These are phyloP conservation scores for Zygosaccharomyces sapae DNA, from an alignment of 1,139 yeast genomes.

Conservation along the genomic window DNA sequence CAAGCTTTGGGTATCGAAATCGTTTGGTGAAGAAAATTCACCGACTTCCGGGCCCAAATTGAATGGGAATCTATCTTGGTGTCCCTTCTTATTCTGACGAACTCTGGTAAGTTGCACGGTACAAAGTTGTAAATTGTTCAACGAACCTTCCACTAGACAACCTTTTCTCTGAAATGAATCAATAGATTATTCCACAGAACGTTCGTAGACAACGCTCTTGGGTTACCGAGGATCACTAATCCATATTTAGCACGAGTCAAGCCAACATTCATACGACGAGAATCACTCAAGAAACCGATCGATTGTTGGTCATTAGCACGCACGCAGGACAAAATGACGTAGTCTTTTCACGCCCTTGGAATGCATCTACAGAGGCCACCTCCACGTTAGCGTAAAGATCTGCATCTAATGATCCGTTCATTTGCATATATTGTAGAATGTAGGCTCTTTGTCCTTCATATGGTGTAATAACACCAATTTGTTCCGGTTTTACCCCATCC, in stretches of 20 bases:
- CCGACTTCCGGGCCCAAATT: constrained; percentile 24
- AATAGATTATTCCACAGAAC: constrained; percentile 76
- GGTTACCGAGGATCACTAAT: constrained; percentile 76
- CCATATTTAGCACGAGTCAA: constrained; percentile 89
- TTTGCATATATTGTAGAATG: constrained; percentile 70
- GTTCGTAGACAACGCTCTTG: constrained; percentile 68
- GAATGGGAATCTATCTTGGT: constrained; percentile 16
- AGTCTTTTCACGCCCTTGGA: constrained; percentile 94
- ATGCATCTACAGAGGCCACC: constrained; percentile 90
- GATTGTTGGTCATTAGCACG: constrained; percentile 79
- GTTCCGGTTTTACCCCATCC: constrained; percentile 76
- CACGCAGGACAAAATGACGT: constrained; percentile 82
- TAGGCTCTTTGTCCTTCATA: constrained; percentile 92
- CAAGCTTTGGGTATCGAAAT: constrained; percentile 49
- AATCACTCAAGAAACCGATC: constrained; percentile 86
- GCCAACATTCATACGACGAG: constrained; percentile 89
- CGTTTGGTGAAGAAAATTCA: constrained; percentile 27
- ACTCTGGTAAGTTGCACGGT: constrained; percentile 54
- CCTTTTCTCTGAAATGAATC: constrained; percentile 74
- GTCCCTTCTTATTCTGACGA: constrained; percentile 18
- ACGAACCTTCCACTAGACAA: constrained; percentile 87
- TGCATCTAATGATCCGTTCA: constrained; percentile 65
- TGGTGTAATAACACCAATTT: constrained; percentile 90
- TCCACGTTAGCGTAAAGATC: constrained; percentile 71
- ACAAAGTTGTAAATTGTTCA: constrained; percentile 73